Base-by-base conservation (phyloP, 176 grass and related monocot genomes). In the Alopecurus myosuroides region DNA sequence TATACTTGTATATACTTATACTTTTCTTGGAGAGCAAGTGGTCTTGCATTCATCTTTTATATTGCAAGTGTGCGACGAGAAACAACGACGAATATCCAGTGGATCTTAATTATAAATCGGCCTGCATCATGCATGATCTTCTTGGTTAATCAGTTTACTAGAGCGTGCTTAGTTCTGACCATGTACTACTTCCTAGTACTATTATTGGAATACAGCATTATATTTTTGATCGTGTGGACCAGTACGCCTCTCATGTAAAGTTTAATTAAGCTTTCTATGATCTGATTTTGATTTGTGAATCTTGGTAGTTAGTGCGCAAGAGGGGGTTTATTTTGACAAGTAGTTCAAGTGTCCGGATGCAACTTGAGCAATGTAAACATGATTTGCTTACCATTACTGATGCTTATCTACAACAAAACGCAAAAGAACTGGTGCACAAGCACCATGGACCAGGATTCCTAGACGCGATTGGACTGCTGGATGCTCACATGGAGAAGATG, bases 1-100 rank as follows among this genome's bases (percentile, higher is more conserved):
- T n/a, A 48, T 58, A n/a, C n/a, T n/a, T n/a, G n/a, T n/a, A 77
- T 77, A 35, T 14, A 7, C 62, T 57, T 50, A 36, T 86, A 25
- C 36, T 55, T 37, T 80, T 74, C 58, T 80, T 84, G 14, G 13
- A 22, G 31, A 61, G 25, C 88, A 89, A 82, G 78, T 86, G 52
- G 64, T 6, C 18, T 34, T 28, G 6, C 41, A 30, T 5, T 0
- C 9, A 30, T 0, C 11, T 25, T 22, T 53, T 20, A 11, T 51
- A 49, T 70, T 77, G 41, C 39, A 85, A 82, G 52, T 62, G 73
- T 44, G 37, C 44, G 22, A 71, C 3, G 41, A 62, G 66, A 36
- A 34, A 49, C 22, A 74, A 40, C 1, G 13, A 73, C 6, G 71
- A 62, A 90, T 90, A 90, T 82, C 88, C 63, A 37, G 14, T 7